Percentiles rank a stretch among this genome's conserved stretches.
Evolutionary conservation across 2,329 filamentous ascomycete species (phyloP).

Genomic region (Trichoderma hamatum): DNA sequence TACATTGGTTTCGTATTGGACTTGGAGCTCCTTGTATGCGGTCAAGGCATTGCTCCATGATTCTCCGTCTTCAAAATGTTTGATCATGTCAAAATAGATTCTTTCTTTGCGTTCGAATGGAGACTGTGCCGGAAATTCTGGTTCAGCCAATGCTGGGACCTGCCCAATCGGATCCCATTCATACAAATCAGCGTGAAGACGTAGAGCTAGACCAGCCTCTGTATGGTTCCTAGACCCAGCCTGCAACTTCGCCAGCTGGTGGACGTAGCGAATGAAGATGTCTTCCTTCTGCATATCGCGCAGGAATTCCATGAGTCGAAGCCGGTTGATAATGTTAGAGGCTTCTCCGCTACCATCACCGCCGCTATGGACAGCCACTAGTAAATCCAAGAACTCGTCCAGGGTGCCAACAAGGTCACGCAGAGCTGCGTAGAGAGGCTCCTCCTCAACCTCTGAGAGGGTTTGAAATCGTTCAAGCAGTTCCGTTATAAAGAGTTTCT

Average conservation of each 20-base stretch:
- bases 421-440: constrained; percentile 75
- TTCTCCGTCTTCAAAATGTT: constrained; percentile 90
- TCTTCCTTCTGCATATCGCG: constrained; percentile 97
- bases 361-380: constrained; percentile 84
- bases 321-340: constrained; percentile 81
- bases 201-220: constrained; percentile 85
- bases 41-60: constrained; percentile 87
- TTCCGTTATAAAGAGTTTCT: constrained; percentile 90
- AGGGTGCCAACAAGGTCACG: constrained; percentile 80
- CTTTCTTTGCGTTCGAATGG: constrained; percentile 91
- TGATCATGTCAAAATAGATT: constrained; percentile 93
- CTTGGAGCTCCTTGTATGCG: constrained; percentile 86
- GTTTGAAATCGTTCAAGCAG: constrained; percentile 78
- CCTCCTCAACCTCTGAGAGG: constrained; percentile 66
- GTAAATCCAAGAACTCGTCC: constrained; percentile 86
- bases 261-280: constrained; percentile 94
- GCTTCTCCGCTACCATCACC: constrained; percentile 74
- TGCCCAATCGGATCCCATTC: constrained; percentile 79
- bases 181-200: constrained; percentile 89
- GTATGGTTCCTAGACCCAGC: constrained; percentile 74
- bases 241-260: constrained; percentile 83
- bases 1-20: constrained; percentile 86
- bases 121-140: constrained; percentile 78
- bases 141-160: constrained; percentile 69
- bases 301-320: constrained; percentile 93